Evolutionary conservation across 2,329 filamentous ascomycete genomes (phyloP), one percentile per base, ranked within the genome.

Genomic region (Trichophyton verrucosum): DNA sequence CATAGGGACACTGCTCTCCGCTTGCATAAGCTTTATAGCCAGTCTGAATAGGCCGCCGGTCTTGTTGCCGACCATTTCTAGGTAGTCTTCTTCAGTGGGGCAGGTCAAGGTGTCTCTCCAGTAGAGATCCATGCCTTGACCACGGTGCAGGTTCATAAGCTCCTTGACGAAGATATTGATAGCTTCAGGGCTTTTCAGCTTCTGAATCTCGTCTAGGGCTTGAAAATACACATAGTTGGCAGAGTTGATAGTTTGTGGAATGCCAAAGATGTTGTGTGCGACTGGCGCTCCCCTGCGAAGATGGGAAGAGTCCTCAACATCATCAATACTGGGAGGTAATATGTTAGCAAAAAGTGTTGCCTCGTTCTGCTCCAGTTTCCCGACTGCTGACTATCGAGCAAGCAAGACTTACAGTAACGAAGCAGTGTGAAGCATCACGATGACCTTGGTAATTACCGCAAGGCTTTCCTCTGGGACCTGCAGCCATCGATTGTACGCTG

Each of bases 181-280:
- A 15, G 70, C 71, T 17, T 66, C 61, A 2, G 66, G 66, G 53
- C 69, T 70, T 0, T 66, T 64, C 1, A 75, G 65, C 13, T 70
- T 63, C 4, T 68, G 62, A 2, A 72, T 63, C 46, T 73, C 68
- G 30, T 69, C 64, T 46, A 73, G 65, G 4, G 72, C 71, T 9
- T 71, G 65, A 47, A 78, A 73, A 58, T 74, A 75, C 9, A 73
- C 66, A 60, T 72, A 75, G 60, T 76, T 78, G 5, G 74, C 76
- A 22, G 69, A 72, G 67, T 78, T 78, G 63, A 78, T 75, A 1
- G 75, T 75, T 61, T 75, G 75, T 2, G 73, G 66, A 1, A 67
- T 64, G 13, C 76, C 76, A 63, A 75, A 78, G 40, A 78, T 70
- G 46, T 63, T 69, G 62, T 78, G 76, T 0, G 75, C 70, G 1